Evolutionary conservation across 345 rosid species (phyloP).

Genomic region (Sapria himalayana): DNA sequence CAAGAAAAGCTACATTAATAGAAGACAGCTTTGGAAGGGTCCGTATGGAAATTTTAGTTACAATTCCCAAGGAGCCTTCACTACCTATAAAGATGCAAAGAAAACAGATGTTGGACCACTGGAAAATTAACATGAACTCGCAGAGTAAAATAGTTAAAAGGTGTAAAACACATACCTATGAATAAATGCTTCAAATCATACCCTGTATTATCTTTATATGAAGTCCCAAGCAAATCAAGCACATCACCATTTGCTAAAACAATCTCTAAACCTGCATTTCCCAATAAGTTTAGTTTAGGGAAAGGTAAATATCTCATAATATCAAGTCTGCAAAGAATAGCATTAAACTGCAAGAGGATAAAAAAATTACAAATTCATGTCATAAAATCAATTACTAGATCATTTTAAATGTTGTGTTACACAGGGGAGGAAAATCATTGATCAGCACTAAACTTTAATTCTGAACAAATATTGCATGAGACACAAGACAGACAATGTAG

Average conservation of each 20-base stretch:
- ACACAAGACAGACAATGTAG: too few species aligned
- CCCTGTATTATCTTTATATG: slow-evolving; percentile 94
- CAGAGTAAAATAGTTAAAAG: too few species aligned
- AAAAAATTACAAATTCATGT: too few species aligned
- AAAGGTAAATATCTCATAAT: too few species aligned
- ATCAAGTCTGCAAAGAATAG: too few species aligned
- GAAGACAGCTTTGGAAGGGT: slow-evolving; percentile 72
- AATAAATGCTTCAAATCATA: slow-evolving; percentile 90
- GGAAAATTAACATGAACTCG: slow-evolving; percentile 2
- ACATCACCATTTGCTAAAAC: slow-evolving; percentile 82
- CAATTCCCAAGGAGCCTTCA: slow-evolving; percentile 91
- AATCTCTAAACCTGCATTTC: slow-evolving; percentile 54
- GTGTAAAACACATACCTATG: slow-evolving; percentile 30
- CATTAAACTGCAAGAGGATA: too few species aligned
- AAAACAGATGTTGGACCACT: neutral
- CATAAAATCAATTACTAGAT: too few species aligned
- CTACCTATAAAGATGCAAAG: slow-evolving; percentile 28
- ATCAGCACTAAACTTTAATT: too few species aligned
- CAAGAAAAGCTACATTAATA: slow-evolving; percentile 71
- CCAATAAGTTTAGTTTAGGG: slow-evolving; percentile 4
- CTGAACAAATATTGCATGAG: too few species aligned
- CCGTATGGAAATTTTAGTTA: slow-evolving; percentile 79
- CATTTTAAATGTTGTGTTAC: too few species aligned
- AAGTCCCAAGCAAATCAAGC: slow-evolving; percentile 82
- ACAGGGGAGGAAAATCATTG: too few species aligned